Percentiles rank a stretch among this genome's conserved stretches.
Evolutionary conservation across 2,329 filamentous ascomycete species (phyloP).

Genomic region (Thyridium curvatum): DNA sequence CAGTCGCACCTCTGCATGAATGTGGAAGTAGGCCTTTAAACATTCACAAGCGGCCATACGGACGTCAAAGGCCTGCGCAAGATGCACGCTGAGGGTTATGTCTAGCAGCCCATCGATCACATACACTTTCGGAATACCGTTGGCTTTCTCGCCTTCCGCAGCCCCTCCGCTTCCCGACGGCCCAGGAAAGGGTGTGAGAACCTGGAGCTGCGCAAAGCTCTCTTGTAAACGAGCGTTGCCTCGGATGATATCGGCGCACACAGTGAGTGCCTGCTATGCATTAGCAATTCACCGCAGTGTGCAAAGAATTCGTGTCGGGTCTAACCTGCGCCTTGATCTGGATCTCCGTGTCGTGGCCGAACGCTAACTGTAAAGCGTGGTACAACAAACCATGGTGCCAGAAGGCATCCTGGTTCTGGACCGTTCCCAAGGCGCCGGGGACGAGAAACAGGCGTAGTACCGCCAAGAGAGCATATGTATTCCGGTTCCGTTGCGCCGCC

Average conservation of each 20-base stretch:
- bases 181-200: constrained; percentile 51
- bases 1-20: constrained; percentile 71
- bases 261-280: constrained; percentile 60
- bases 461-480: constrained; percentile 82
- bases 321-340: constrained; percentile 75
- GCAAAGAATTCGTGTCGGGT: constrained; percentile 8
- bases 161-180: constrained; percentile 21
- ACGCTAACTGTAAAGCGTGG: constrained; percentile 76
- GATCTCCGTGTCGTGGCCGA: constrained; percentile 64
- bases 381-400: constrained; percentile 77
- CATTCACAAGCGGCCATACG: constrained; percentile 83
- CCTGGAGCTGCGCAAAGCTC: constrained; percentile 79
- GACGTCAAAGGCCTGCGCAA: constrained; percentile 66
- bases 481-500: constrained; percentile 75
- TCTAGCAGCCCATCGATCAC: constrained; percentile 92
- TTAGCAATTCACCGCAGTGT: no score
- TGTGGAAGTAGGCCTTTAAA: constrained; percentile 85
- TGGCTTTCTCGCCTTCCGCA: constrained; percentile 29
- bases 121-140: constrained; percentile 62
- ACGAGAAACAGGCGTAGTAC: constrained; percentile 83
- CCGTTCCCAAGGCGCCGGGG: constrained; percentile 71
- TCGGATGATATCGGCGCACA: constrained; percentile 83
- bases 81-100: constrained; percentile 63
- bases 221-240: constrained; percentile 78
- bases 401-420: constrained; percentile 79